phyloP scores from a whole-genome alignment of 2,329 filamentous ascomycete genomes.

The Sporothrix curviconia region DNA sequence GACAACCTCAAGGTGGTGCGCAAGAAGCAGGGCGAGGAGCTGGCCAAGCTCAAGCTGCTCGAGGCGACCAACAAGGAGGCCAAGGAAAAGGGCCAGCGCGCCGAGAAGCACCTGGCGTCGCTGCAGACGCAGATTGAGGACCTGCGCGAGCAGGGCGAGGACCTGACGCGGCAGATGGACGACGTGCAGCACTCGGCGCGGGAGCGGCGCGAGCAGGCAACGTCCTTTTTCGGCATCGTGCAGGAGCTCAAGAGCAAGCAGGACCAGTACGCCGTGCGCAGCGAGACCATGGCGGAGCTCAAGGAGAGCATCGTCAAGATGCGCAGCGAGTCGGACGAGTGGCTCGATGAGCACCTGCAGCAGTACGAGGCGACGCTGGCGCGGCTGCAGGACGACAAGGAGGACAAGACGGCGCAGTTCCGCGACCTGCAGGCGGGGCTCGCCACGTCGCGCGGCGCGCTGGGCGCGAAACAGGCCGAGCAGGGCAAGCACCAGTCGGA shows the following conservation, averaged over 20 bases:
- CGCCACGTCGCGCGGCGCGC: conserved; percentile 36
- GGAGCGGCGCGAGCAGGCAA: conserved; percentile 65
- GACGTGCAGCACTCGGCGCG: conserved; percentile 41
- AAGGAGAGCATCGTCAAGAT: conserved; percentile 69
- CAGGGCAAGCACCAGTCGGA: conserved; percentile 77
- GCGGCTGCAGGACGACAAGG: conserved; percentile 57
- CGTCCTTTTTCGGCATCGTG: conserved; percentile 67
- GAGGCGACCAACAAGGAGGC: conserved; percentile 57
- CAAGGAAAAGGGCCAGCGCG: conserved; percentile 74
- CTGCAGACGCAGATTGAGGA: conserved; percentile 61
- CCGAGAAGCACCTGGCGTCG: conserved; percentile 57
- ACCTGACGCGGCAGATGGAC: conserved; percentile 54
- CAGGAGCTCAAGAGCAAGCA: conserved; percentile 70
- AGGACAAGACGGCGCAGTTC: conserved; percentile 58
- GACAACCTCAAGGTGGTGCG: conserved; percentile 84
- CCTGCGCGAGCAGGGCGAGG: conserved; percentile 51
- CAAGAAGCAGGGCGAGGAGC: conserved; percentile 73
- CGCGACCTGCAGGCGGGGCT: conserved; percentile 52
- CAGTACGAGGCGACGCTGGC: conserved; percentile 72
- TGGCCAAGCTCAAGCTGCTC: conserved; percentile 64
- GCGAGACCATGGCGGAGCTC: conserved; percentile 64
- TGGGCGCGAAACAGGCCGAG: conserved; percentile 53
- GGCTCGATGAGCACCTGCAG: conserved; percentile 63
- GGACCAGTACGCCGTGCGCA: conserved; percentile 63
- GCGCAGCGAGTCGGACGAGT: conserved; percentile 63